Percentiles rank a stretch among this genome's conserved stretches.
Conservation (phyloP, 2,329 filamentous ascomycete genomes). For the Westerdykella ornata region DNA sequence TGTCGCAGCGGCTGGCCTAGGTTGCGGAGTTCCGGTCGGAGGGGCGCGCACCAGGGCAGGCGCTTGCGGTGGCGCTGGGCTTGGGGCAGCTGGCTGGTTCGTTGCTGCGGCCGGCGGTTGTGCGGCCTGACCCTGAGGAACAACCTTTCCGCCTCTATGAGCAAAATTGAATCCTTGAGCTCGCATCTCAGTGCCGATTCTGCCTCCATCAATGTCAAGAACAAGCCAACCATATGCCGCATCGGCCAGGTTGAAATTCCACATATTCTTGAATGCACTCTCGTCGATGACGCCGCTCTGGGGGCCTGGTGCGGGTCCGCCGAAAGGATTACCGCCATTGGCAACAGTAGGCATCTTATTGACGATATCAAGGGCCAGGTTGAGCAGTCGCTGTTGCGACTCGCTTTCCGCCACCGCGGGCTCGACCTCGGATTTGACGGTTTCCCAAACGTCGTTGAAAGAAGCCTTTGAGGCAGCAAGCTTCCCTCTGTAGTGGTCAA, state of each 20-base stretch:
- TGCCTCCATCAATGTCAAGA: constrained; percentile 86
- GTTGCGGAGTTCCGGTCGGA: constrained; percentile 30
- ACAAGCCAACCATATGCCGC: constrained; percentile 96
- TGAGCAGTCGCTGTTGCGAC: constrained; percentile 83
- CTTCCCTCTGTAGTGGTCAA: constrained; percentile 98
- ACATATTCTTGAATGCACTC: constrained; percentile 99
- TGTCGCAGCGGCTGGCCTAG: constrained; percentile 26
- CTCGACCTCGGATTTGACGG: constrained; percentile 91
- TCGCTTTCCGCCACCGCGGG: constrained; percentile 90
- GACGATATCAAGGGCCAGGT: constrained; percentile 88
- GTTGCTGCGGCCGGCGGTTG: constrained; percentile 35
- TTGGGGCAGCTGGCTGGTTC: constrained; percentile 36
- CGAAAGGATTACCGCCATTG: constrained; percentile 93
- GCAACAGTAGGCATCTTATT: constrained; percentile 95
- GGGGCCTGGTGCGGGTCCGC: constrained; percentile 68
- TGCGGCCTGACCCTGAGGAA: constrained; percentile 31
- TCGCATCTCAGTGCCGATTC: constrained; percentile 97
- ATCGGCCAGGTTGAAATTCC: constrained; percentile 98
- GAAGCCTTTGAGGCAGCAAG: constrained; percentile 95
- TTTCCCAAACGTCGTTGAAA: constrained; percentile 99
- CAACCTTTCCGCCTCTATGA: constrained; percentile 75
- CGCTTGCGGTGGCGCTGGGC: constrained; percentile 34
- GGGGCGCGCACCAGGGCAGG: constrained; percentile 29
- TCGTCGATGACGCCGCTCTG: constrained; percentile 88
- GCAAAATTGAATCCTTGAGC: constrained; percentile 99